Evolutionary conservation across 192 early-diverging fungal genomes (phyloP).

Genomic region (Coemansia furcata): DNA sequence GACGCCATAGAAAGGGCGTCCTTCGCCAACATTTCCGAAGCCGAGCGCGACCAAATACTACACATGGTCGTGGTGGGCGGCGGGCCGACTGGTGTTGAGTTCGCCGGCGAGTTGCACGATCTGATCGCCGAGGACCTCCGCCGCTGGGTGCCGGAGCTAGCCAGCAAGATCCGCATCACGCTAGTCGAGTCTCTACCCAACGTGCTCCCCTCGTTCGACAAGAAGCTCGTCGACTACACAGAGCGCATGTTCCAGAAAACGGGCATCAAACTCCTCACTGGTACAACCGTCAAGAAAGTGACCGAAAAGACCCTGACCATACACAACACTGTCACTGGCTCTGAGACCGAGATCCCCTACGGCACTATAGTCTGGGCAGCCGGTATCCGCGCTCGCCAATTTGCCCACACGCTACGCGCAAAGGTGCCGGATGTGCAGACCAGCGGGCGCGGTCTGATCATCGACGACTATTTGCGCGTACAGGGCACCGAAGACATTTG

Average conservation of each 20-base stretch:
- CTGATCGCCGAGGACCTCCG: conserved; percentile 79
- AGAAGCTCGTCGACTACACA: conserved; percentile 70
- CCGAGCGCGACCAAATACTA: conserved; percentile 64
- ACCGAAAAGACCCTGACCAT: conserved; percentile 54
- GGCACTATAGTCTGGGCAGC: conserved; percentile 76
- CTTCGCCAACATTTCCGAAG: conserved; percentile 61
- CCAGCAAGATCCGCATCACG: conserved; percentile 61
- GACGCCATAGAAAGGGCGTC: conserved; percentile 79
- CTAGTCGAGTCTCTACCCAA: conserved; percentile 79
- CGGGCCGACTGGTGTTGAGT: conserved; percentile 81
- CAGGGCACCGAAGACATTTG: conserved; percentile 62
- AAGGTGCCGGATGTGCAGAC: conserved; percentile 46
- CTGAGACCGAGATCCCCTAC: conserved; percentile 54
- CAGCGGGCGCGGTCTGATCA: conserved; percentile 59
- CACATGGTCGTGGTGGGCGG: conserved; percentile 89
- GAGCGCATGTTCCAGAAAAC: conserved; percentile 68
- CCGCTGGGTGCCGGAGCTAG: conserved; percentile 69
- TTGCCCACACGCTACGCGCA: conserved; percentile 55
- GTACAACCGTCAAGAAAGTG: conserved; percentile 61
- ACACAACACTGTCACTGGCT: conserved; percentile 34
- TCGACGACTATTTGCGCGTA: conserved; percentile 68
- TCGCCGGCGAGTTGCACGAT: conserved; percentile 74
- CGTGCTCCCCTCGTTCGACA: conserved; percentile 76
- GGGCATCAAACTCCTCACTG: conserved; percentile 72
- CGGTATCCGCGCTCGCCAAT: conserved; percentile 63